Conservation (phyloP, 257 asterid species). For the Rauvolfia tetraphylla region DNA sequence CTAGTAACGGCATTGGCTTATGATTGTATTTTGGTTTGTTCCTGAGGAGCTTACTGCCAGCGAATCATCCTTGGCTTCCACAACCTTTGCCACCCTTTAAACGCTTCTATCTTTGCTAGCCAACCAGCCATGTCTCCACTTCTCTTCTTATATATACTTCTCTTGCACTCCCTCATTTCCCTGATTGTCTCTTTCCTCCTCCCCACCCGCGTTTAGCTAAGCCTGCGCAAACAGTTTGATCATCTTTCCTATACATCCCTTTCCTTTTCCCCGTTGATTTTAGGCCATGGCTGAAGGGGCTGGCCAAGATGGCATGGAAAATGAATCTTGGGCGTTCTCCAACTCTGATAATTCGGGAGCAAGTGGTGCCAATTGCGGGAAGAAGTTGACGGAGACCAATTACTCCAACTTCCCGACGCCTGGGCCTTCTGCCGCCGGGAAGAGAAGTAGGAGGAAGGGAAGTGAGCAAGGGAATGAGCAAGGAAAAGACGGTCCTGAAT, state of each 20-base stretch:
- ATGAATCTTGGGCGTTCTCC: constrained; percentile 33
- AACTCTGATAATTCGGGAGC: constrained; percentile 21
- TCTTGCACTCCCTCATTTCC: not conserved
- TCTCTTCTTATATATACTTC: not conserved
- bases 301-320: constrained; percentile 29
- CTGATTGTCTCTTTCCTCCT: too few species aligned
- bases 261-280: not conserved
- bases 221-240: not conserved
- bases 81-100: constrained; percentile 9
- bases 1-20: constrained; percentile 50
- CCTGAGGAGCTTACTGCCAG: constrained; percentile 16
- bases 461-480: not conserved
- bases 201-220: not conserved
- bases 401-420: constrained; percentile 14
- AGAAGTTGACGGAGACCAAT: constrained; percentile 11
- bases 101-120: not conserved
- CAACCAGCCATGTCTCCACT: not conserved
- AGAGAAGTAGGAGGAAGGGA: constrained; percentile 22
- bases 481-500: constrained; percentile 23
- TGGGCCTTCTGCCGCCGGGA: constrained; percentile 12
- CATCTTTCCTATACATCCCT: not conserved
- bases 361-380: constrained; percentile 19
- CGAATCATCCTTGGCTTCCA: constrained; percentile 24
- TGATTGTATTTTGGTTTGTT: constrained; percentile 51
- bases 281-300: constrained; percentile 36